Evolutionary conservation across 176 grass and related monocot species (phyloP), one percentile per base, ranked within the genome.

Genomic region (Eremochloa ophiuroides): DNA sequence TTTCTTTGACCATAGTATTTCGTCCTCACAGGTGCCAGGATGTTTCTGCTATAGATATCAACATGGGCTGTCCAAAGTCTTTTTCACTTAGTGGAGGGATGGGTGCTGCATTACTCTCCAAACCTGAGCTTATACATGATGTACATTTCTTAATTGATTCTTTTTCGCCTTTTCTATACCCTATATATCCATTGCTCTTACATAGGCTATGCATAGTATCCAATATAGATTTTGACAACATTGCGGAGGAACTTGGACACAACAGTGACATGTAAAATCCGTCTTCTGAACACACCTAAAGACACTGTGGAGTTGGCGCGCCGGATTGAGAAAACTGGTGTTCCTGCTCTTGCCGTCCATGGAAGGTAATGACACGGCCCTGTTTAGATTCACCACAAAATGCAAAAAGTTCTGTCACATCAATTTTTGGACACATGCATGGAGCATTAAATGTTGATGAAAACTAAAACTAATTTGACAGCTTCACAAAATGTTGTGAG

Each of bases 91-190:
- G 92, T 55, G 95, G 95, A 80, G 95, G 95, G 87, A 98, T 98
- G 95, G 95, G 95, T 74, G 90, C 95, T 50, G 90, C 95, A 82
- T 91, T 98, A 82, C 92, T 98, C 71, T 95, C 92, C 79, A 98
- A 98, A 79, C 95, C 95, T 84, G 95, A 95, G 84, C 92, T 95
- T 86, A 95, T 98, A 88, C 92, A 93, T 84, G 95, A 98, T 82
- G 95, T 98, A 93, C 75, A 35, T 87, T 46, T 38, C 56, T 41
- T 48, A 62, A 33, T 80, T 71, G 39, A 74, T 75, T 83, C 72
- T 10, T 69, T 64, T 90, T 71, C 71, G 7, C 28, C 77, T 85
- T 33, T 47, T 66, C 23, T 15, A 40, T 74, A 27, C 39, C 62
- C 14, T 66, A 20, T 39, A 40, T 66, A 31, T 82, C 59, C 64